A percentile compares a stretch with the other conserved stretches of the same genome.
Evolutionary conservation across 2,329 filamentous ascomycete genomes (phyloP).

Genomic region (Pyrenochaeta sp.): DNA sequence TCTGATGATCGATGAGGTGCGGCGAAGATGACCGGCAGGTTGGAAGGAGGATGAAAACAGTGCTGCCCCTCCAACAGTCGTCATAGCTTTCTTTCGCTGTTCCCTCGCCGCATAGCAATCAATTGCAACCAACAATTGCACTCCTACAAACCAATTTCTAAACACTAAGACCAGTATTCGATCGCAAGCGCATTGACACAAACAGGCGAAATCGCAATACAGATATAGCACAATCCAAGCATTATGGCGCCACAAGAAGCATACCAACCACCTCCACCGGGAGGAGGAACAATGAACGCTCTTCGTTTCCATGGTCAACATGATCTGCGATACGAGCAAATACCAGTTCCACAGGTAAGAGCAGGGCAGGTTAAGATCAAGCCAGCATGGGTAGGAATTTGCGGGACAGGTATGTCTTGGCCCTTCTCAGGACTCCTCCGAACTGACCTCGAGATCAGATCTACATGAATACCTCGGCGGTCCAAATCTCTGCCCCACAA

Average conservation of each 20-base stretch:
- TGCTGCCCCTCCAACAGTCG: not conserved
- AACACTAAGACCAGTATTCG: not conserved
- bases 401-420: constrained; percentile 46
- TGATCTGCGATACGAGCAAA: constrained; percentile 54
- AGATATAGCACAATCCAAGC: not conserved
- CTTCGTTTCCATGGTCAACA: constrained; percentile 56
- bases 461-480: constrained; percentile 60
- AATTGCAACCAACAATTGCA: not conserved
- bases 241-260: constrained; percentile 14
- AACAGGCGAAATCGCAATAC: not conserved
- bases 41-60: not conserved
- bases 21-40: constrained; percentile 4
- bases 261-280: constrained; percentile 24
- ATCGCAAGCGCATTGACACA: not conserved
- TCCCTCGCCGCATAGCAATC: not conserved
- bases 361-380: constrained; percentile 55
- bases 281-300: constrained; percentile 53
- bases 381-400: constrained; percentile 55
- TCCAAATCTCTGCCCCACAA: constrained; percentile 59
- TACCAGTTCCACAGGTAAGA: constrained; percentile 51
- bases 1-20: not conserved
- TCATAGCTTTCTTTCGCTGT: not conserved
- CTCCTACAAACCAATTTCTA: not conserved
- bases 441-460: constrained; percentile 33
- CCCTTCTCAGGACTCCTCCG: not conserved